Conservation (phyloP, 1,284 basidiomycete species). For the Leucocoprinus gongylophorus region DNA sequence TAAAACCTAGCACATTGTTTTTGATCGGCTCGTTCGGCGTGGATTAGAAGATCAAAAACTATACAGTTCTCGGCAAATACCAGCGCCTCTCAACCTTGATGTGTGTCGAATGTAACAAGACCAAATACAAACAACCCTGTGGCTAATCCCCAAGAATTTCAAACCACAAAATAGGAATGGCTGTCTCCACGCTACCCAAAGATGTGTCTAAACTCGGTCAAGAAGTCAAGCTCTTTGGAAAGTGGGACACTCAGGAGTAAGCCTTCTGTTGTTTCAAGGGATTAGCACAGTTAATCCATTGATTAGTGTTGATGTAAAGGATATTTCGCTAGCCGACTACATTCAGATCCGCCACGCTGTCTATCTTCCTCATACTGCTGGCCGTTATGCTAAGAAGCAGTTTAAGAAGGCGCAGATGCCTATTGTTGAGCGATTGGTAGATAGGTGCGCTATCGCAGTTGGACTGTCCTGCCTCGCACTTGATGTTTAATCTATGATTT, state of each 20-base stretch:
- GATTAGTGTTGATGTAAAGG: conserved; percentile 93
- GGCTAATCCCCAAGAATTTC: conserved; percentile 29
- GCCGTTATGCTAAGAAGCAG: conserved; percentile 99
- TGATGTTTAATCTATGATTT: neutral
- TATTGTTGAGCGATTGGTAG: conserved; percentile 98
- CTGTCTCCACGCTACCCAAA: conserved; percentile 68
- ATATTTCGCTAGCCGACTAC: conserved; percentile 98
- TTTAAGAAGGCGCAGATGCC: conserved; percentile 99
- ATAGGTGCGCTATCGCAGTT: conserved; percentile 59
- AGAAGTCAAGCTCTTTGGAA: conserved; percentile 93
- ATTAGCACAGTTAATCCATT: conserved; percentile 11
- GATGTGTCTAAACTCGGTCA: conserved; percentile 80
- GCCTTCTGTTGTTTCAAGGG: conserved; percentile 24
- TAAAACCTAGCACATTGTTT: conserved; percentile 19
- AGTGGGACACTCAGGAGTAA: conserved; percentile 96
- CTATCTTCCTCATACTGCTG: conserved; percentile 97
- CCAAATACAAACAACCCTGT: conserved; percentile 35
- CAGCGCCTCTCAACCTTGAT: conserved; percentile 43
- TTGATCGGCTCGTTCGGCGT: neutral
- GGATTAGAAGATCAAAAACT: conserved; percentile 20
- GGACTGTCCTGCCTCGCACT: neutral
- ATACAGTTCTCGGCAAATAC: conserved; percentile 40
- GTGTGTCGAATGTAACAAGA: conserved; percentile 37
- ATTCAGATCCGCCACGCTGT: conserved; percentile 99
- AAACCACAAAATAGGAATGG: conserved; percentile 38